Evolutionary conservation across 2,329 filamentous ascomycete genomes (phyloP), one percentile per base, ranked within the genome.

Genomic region (Epichloe sylvatica): DNA sequence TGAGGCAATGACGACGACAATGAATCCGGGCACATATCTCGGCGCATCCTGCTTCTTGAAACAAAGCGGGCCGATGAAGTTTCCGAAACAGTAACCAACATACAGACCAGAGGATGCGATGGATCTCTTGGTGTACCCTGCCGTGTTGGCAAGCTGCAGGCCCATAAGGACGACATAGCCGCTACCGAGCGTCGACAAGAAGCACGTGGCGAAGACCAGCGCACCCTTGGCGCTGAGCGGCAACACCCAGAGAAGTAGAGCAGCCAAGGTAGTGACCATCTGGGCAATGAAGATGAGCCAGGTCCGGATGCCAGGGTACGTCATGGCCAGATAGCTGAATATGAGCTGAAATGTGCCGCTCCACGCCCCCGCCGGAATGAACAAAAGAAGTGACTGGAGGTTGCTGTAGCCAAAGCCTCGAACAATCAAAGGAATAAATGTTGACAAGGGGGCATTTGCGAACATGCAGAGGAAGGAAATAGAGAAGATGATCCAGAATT

Each of bases 401-500:
- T 59, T 54, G 39, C 54, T 56, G 47, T 58, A 60, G 13, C 61
- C 60, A 43, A 65, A 60, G 1, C 59, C 62, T 33, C 60, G 60
- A 49, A 65, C 54, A 47, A 66, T 62, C 51, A 65, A 53, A 13
- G 52, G 47, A 38, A 45, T 43, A 45, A 54, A 54, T 5, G 52
- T 51, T 15, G 47, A 43, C 51, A 77, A 74, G 0, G 73, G 74
- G 2, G 70, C 71, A 46, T 67, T 76, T 54, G 75, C 67, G 2
- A 67, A 52, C 46, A 60, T 53, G 53, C 61, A 57, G 52, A 65
- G 55, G 52, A 72, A 62, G 0, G 75, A 71, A 61, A 77, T 71
- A 43, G 77, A 54, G 52, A 77, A 76, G 5, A 80, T 58, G 33
- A 78, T 69, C 74, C 75, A 80, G 0, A 75, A 75, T 62, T 80